These are phyloP conservation scores for Annulohypoxylon maeteangense DNA, from an alignment of 495 filamentous ascomycete genomes.

Conservation along the genomic window DNA sequence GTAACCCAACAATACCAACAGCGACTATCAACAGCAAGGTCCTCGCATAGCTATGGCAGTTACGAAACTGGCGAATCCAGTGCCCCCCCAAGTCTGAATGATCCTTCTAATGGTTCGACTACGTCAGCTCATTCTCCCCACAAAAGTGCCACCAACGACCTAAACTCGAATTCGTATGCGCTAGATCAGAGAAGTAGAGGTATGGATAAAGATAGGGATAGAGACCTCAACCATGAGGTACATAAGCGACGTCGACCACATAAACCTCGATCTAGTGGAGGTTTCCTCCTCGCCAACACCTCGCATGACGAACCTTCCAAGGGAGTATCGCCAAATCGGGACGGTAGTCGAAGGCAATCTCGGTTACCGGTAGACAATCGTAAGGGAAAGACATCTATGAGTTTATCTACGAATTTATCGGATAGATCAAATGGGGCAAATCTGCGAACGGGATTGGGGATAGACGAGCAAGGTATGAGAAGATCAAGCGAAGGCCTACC, in stretches of 20 bases:
- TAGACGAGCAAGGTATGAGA: constrained; percentile 24
- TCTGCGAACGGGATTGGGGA: constrained; percentile 28
- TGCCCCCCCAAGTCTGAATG: constrained; percentile 27
- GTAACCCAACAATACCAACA: constrained; percentile 19
- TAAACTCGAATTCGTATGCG: constrained; percentile 33
- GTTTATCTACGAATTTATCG: constrained; percentile 21
- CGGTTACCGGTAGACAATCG: constrained; percentile 45
- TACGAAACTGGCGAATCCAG: constrained; percentile 49
- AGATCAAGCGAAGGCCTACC: constrained; percentile 25
- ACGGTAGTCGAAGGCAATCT: constrained; percentile 42
- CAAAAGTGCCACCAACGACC: constrained; percentile 33
- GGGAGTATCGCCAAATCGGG: constrained; percentile 18
- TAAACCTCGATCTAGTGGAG: constrained; percentile 56
- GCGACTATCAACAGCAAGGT: constrained; percentile 39
- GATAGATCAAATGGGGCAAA: constrained; percentile 19
- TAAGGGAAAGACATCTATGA: constrained; percentile 39
- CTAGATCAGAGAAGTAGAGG: constrained; percentile 26
- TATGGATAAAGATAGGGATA: not conserved
- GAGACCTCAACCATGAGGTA: constrained; percentile 39
- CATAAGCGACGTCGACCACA: constrained; percentile 47
- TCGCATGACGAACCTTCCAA: constrained; percentile 39
- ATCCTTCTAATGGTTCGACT: constrained; percentile 30
- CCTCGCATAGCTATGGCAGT: constrained; percentile 45
- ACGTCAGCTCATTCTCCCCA: constrained; percentile 34
- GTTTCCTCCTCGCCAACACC: constrained; percentile 58